Evolutionary conservation across 345 rosid species (phyloP).

Genomic region (Eucalyptus guilfoylei): DNA sequence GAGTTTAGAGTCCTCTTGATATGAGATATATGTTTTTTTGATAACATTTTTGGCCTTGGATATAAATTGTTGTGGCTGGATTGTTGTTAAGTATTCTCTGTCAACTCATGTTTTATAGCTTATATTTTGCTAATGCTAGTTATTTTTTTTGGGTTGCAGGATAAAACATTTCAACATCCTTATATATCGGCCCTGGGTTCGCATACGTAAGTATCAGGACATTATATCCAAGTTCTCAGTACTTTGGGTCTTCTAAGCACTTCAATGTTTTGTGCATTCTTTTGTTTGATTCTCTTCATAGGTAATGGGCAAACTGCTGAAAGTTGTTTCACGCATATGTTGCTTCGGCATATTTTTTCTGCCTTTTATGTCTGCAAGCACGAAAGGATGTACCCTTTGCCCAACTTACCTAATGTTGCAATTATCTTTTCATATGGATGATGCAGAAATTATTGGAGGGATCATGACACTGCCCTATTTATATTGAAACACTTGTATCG

Average conservation of each 20-base stretch:
- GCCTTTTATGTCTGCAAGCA: neutral
- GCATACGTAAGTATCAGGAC: conserved; percentile 58
- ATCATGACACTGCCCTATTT: conserved; percentile 83
- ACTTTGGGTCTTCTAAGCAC: neutral
- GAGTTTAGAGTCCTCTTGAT: neutral
- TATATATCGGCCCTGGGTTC: conserved; percentile 92
- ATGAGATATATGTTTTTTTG: neutral
- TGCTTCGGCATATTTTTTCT: neutral
- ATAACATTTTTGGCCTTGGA: neutral
- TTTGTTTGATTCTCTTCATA: neutral
- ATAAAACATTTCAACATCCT: conserved; percentile 88
- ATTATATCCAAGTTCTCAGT: neutral
- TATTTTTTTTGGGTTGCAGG: conserved; percentile 25
- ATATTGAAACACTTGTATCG: conserved; percentile 76
- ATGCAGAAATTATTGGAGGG: conserved; percentile 98
- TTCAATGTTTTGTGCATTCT: neutral
- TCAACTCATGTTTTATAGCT: neutral
- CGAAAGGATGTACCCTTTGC: neutral
- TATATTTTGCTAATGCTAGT: neutral
- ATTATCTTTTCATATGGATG: neutral
- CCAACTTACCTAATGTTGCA: neutral
- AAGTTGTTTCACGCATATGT: neutral
- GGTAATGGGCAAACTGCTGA: neutral
- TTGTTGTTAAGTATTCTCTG: neutral
- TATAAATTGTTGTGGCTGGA: neutral